phyloP scores from a whole-genome alignment of 352 stramenopile species.

The Pythium dissotocum region DNA sequence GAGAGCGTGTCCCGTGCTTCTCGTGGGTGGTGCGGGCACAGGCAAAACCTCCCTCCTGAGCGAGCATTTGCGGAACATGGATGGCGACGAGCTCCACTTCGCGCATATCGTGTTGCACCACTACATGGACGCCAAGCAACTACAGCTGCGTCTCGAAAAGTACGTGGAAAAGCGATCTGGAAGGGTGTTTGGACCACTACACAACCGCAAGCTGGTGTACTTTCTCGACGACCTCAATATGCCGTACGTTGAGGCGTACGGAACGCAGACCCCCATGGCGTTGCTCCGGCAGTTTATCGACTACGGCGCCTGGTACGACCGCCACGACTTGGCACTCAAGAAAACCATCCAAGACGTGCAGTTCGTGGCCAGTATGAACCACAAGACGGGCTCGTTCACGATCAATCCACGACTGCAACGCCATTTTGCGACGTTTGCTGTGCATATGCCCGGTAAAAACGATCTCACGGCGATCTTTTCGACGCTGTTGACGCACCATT shows the following conservation, averaged over 20 bases:
- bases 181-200: slow-evolving; percentile 78
- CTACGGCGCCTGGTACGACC: slow-evolving; percentile 91
- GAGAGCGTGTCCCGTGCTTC: slow-evolving; percentile 52
- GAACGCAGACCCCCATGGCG: slow-evolving; percentile 88
- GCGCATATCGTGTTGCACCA: slow-evolving; percentile 82
- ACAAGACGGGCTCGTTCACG: slow-evolving; percentile 87
- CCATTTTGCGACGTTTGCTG: slow-evolving; percentile 85
- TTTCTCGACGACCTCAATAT: slow-evolving; percentile 93
- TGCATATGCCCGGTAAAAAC: slow-evolving; percentile 61
- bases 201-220: slow-evolving; percentile 82
- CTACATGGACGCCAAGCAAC: slow-evolving; percentile 81
- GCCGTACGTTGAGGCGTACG: slow-evolving; percentile 84
- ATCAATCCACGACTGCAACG: slow-evolving; percentile 87
- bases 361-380: slow-evolving; percentile 90
- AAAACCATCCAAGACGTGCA: slow-evolving; percentile 90
- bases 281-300: slow-evolving; percentile 92
- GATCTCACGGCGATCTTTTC: slow-evolving; percentile 77
- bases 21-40: slow-evolving; percentile 82
- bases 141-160: slow-evolving; percentile 82
- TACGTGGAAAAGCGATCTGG: slow-evolving; percentile 87
- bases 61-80: slow-evolving; percentile 58
- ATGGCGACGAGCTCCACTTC: slow-evolving; percentile 58
- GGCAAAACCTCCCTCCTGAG: slow-evolving; percentile 83
- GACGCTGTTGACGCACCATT: slow-evolving; percentile 61
- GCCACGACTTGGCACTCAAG: slow-evolving; percentile 81